These are phyloP conservation scores for Pichia nakasei DNA, from an alignment of 805 yeast genomes.

Conservation along the genomic window DNA sequence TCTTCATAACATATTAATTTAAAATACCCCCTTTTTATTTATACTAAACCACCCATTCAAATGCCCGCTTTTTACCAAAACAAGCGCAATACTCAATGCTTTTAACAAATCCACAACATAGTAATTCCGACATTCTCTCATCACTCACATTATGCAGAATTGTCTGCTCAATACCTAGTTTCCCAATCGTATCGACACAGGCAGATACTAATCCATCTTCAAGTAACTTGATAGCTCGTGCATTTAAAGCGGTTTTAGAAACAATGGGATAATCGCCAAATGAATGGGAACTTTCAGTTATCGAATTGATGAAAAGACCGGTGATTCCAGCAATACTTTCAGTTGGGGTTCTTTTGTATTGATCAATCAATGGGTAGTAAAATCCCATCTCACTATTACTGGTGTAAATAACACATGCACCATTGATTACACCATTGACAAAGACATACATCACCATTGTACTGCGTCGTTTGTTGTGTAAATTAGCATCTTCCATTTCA, in stretches of 20 bases:
- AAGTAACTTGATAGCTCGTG: background rate
- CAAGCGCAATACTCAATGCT: constrained; percentile 16
- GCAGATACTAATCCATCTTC: constrained; percentile 20
- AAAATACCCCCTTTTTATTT: background rate
- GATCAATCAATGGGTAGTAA: constrained; percentile 46
- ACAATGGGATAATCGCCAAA: too few species aligned
- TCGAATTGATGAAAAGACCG: constrained; percentile 40
- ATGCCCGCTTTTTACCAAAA: constrained; percentile 18
- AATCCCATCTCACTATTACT: constrained; percentile 35
- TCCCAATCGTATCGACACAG: constrained; percentile 39
- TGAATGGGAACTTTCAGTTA: constrained; percentile 10
- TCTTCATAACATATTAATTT: too few species aligned
- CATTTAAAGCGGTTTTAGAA: background rate
- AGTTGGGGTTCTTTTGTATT: constrained; percentile 15
- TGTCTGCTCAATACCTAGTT: constrained; percentile 14
- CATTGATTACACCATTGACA: constrained; percentile 16
- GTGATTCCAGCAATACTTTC: constrained; percentile 39
- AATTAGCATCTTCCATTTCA: constrained; percentile 38
- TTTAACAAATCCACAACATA: constrained; percentile 20
- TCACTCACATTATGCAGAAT: constrained; percentile 11
- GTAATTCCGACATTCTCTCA: constrained; percentile 12
- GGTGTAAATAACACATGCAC: constrained; percentile 40
- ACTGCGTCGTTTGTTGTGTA: constrained; percentile 44
- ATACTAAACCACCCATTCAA: constrained; percentile 14
- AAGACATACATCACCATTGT: constrained; percentile 30